These are phyloP conservation scores for Pichia cactophila DNA, from an alignment of 1,139 yeast genomes.

Conservation along the genomic window DNA sequence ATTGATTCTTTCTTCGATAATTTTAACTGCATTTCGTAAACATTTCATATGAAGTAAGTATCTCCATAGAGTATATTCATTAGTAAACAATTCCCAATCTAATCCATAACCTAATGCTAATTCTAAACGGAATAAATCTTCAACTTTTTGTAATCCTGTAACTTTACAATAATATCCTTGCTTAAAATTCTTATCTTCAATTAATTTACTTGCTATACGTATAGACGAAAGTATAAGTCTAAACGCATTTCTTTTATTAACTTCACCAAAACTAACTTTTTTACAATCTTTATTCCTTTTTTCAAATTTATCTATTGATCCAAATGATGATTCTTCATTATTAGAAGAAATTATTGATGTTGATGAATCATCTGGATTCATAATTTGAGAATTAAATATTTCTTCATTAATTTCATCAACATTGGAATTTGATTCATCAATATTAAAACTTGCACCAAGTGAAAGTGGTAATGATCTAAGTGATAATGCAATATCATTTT, in stretches of 20 bases:
- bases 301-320: not conserved
- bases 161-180: constrained; percentile 28
- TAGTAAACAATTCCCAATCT: constrained; percentile 27
- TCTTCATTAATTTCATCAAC: not conserved
- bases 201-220: constrained; percentile 25
- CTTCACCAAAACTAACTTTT: not conserved
- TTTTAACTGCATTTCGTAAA: constrained; percentile 1
- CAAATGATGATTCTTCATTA: not conserved
- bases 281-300: not conserved
- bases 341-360: not conserved
- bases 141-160: constrained; percentile 25
- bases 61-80: constrained; percentile 21
- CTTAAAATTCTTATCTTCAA: constrained; percentile 30
- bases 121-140: constrained; percentile 26
- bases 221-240: constrained; percentile 24
- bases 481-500: not conserved
- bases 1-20: not conserved
- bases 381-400: not conserved
- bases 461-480: not conserved
- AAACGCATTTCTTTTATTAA: constrained; percentile 25
- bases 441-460: not conserved
- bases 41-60: constrained; percentile 9
- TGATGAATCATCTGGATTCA: not conserved
- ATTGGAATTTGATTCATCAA: not conserved
- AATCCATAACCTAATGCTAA: constrained; percentile 25